Evolutionary conservation across 129 eudicot species (phyloP).

Genomic region (Centrapalus pauciflorus): DNA sequence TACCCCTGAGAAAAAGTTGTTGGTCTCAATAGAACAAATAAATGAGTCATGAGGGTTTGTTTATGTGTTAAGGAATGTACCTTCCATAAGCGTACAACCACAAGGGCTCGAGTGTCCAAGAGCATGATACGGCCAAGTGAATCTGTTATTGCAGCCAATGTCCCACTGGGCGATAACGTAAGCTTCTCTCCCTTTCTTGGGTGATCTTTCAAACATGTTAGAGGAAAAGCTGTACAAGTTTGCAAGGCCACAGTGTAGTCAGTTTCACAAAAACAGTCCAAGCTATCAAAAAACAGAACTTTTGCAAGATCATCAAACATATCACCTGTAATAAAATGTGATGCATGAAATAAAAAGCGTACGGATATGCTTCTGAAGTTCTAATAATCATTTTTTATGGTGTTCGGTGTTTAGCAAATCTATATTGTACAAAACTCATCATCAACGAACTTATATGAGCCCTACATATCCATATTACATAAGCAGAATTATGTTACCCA

Average conservation of each 20-base stretch:
- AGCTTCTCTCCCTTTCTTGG: slow-evolving; percentile 98
- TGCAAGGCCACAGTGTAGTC: not conserved
- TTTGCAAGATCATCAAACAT: too few relatives aligned
- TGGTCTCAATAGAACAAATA: not conserved
- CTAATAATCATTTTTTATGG: too few relatives aligned
- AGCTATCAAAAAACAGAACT: too few relatives aligned
- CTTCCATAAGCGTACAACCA: slow-evolving; percentile 97
- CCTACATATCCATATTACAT: too few relatives aligned
- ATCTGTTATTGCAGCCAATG: slow-evolving; percentile 97
- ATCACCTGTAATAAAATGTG: not conserved
- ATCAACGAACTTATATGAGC: too few relatives aligned
- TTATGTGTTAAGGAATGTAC: slow-evolving; percentile 28
- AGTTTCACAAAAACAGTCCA: not conserved
- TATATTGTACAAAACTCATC: too few relatives aligned
- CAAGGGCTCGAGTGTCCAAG: slow-evolving; percentile 93
- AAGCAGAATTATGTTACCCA: too few relatives aligned
- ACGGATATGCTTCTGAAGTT: too few relatives aligned
- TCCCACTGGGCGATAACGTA: slow-evolving; percentile 92
- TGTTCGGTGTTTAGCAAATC: too few relatives aligned
- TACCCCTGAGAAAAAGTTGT: slow-evolving; percentile 58
- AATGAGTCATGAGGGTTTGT: not conserved
- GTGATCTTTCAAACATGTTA: slow-evolving; percentile 87
- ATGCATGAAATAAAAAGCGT: too few relatives aligned
- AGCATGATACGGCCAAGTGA: slow-evolving; percentile 94
- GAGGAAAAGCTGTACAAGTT: slow-evolving; percentile 55